These are phyloP conservation scores for Trypanosoma lewisi DNA, from an alignment of 208 protist species.

Conservation along the genomic window DNA sequence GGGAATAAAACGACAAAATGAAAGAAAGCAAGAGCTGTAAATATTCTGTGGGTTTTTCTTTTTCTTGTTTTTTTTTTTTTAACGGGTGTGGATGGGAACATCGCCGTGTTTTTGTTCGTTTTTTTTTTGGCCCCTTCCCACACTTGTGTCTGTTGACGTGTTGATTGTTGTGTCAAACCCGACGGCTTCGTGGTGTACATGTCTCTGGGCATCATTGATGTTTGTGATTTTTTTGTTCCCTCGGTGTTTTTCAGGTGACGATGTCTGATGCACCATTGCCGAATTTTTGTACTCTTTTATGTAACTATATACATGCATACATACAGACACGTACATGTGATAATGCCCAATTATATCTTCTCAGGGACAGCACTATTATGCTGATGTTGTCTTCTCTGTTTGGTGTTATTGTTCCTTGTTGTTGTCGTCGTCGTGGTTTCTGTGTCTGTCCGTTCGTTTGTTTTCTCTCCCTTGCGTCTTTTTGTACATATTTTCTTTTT, in stretches of 20 bases:
- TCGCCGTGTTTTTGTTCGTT: neutral
- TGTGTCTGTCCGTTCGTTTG: constrained; percentile 9
- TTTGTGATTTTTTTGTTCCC: neutral
- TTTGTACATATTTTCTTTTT: constrained; percentile 4
- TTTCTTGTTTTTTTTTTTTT: neutral
- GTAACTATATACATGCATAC: neutral
- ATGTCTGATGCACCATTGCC: too few relatives aligned
- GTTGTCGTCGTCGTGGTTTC: neutral
- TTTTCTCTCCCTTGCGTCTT: constrained; percentile 9
- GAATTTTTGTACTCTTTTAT: neutral
- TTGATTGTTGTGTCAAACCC: too few relatives aligned
- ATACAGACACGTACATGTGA: neutral
- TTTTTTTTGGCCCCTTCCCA: neutral
- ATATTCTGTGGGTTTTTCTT: neutral
- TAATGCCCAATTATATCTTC: neutral
- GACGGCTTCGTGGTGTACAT: too few relatives aligned
- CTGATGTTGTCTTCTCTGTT: neutral
- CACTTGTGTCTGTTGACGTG: neutral
- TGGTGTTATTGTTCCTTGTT: neutral
- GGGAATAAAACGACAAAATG: neutral
- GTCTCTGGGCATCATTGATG: too few relatives aligned
- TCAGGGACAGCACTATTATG: neutral
- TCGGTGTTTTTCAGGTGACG: neutral
- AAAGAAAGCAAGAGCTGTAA: neutral
- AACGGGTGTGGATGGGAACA: neutral